Evolutionary conservation across 208 protist genomes (phyloP), one percentile per base, ranked within the genome.

Genomic region (Leptomonas seymouri): DNA sequence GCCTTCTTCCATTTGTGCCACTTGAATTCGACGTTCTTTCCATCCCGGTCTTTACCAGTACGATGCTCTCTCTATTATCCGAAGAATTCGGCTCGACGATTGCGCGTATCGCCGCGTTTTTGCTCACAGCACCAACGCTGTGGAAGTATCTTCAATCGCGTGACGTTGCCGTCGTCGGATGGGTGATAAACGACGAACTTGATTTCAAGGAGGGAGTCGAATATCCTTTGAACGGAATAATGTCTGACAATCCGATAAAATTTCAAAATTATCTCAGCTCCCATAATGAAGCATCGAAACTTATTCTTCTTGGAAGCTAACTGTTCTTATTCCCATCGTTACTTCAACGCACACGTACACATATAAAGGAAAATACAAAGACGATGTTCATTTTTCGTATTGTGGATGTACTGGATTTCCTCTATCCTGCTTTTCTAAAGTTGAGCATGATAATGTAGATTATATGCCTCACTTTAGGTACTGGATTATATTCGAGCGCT

Each of bases 21-120:
- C 41, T 91, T 23, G 62, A 74, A 36, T 89, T 85, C 63, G 90
- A 95, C 60, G 81, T 93, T 11, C 84, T 95, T 58, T 93, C 87
- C 14, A 91, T 91, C 68, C 87, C 90, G 18, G 42, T 93, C 34
- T 83, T 82, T 58, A 91, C 86, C 1, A 78, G 61, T 46, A 58
- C 58, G 3, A 91, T 85, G 76, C 61, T 65, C 28, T 44, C 69
- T 5, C 46, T 78, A 12, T 60, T 72, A 20, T 31, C 41, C 7
- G 68, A 46, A 42, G 48, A 67, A 18, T 71, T 69, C 45, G 76
- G 75, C 23, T 69, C 67, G 18, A 46, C 72, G 14, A 49, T 71
- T 20, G 53, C 74, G 3, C 1, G 42, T 8, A 30, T 86, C 6
- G 70, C 46, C 2, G 25, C 53, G 16, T 89, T 73, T 55, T 61